These are phyloP conservation scores for Athelia psychrophila DNA, from an alignment of 1,284 basidiomycete genomes.

Conservation along the genomic window DNA sequence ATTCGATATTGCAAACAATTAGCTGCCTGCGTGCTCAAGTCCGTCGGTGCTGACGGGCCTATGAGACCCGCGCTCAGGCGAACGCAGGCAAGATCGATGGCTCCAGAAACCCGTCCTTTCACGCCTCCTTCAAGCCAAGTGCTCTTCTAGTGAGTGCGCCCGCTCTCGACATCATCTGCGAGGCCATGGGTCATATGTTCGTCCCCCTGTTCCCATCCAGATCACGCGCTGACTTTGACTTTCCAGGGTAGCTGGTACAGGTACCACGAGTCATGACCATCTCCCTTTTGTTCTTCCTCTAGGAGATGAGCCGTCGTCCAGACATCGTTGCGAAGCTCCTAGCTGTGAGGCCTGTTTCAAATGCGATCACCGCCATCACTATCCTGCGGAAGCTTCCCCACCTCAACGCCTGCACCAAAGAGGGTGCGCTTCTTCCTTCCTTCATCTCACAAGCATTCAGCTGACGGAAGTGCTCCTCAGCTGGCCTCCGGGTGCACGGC, in stretches of 20 bases:
- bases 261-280: slow-evolving; percentile 74
- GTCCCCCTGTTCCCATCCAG: slow-evolving; percentile 19
- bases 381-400: slow-evolving; percentile 63
- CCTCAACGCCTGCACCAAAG: slow-evolving; percentile 72
- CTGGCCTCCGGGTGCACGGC: slow-evolving; percentile 66
- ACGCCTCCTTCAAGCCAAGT: slow-evolving; percentile 59
- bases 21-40: slow-evolving; percentile 36
- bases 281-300: slow-evolving; percentile 68
- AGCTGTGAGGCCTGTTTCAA: slow-evolving; percentile 62
- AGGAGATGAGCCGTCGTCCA: slow-evolving; percentile 70
- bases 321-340: slow-evolving; percentile 66
- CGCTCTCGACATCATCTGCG: slow-evolving; percentile 70
- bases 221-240: slow-evolving; percentile 4
- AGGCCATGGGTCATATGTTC: slow-evolving; percentile 75
- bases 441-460: slow-evolving; percentile 1
- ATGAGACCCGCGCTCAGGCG: slow-evolving; percentile 50
- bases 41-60: slow-evolving; percentile 53
- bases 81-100: slow-evolving; percentile 51
- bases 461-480: background rate
- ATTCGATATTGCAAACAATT: slow-evolving; percentile 1
- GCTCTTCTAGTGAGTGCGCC: slow-evolving; percentile 48
- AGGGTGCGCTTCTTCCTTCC: slow-evolving; percentile 44
- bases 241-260: slow-evolving; percentile 70
- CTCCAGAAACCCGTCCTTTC: slow-evolving; percentile 58
- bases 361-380: slow-evolving; percentile 53